A percentile compares a stretch with the other conserved stretches of the same genome.
Evolutionary conservation across 2,329 filamentous ascomycete species (phyloP).

Genomic region (Aspergillus ruber): DNA sequence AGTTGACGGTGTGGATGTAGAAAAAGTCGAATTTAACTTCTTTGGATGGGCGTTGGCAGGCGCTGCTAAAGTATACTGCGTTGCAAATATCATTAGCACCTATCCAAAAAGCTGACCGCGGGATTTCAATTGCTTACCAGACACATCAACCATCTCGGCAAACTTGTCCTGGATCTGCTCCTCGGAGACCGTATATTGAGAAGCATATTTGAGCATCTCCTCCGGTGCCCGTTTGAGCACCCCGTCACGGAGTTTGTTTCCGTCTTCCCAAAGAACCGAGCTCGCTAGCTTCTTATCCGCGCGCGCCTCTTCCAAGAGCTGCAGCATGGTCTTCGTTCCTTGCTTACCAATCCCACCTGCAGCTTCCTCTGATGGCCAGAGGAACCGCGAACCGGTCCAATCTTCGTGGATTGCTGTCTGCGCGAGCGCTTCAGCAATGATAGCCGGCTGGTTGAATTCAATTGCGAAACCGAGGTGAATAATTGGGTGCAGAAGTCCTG

Average conservation of each 20-base stretch:
- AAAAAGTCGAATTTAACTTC: constrained; percentile 76
- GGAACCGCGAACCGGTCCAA: constrained; percentile 46
- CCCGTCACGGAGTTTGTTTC: constrained; percentile 63
- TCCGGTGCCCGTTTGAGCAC: constrained; percentile 57
- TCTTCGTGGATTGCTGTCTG: constrained; percentile 65
- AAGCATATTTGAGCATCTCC: constrained; percentile 57
- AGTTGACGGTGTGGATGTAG: constrained; percentile 70
- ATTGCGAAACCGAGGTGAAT: constrained; percentile 82
- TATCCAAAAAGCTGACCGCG: background rate
- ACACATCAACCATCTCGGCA: constrained; percentile 64
- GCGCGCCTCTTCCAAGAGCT: constrained; percentile 57
- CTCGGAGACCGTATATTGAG: constrained; percentile 51
- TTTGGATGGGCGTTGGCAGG: constrained; percentile 60
- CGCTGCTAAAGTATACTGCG: constrained; percentile 50
- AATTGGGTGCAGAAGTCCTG: constrained; percentile 68
- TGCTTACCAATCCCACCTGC: constrained; percentile 25
- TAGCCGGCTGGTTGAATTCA: constrained; percentile 73
- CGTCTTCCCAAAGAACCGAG: constrained; percentile 48
- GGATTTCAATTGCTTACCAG: constrained; percentile 32
- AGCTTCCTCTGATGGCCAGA: constrained; percentile 37
- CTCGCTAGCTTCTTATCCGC: constrained; percentile 51
- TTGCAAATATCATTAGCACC: background rate
- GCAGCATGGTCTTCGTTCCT: constrained; percentile 42
- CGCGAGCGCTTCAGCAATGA: constrained; percentile 73
- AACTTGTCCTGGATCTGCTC: constrained; percentile 53